Evolutionary conservation across 2,329 filamentous ascomycete genomes (phyloP).

Genomic region (Pestalotiopsis sp.): DNA sequence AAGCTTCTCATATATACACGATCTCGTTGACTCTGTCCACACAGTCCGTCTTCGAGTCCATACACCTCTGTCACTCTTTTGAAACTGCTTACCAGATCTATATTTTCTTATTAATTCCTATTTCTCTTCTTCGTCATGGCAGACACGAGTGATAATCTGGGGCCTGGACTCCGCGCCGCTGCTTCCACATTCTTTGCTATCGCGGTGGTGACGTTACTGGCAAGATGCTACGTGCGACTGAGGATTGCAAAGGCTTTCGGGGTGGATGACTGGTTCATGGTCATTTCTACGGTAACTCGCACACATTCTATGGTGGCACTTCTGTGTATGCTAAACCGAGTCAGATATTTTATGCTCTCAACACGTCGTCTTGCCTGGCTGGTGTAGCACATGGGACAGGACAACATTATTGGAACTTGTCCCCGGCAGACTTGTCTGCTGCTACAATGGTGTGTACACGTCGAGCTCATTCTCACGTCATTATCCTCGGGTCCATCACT

Average conservation of each 20-base stretch:
- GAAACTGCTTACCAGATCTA: neutral
- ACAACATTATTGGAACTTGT: neutral
- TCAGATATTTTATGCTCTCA: neutral
- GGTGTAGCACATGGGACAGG: constrained; percentile 7
- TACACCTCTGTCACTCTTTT: neutral
- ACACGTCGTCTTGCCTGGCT: neutral
- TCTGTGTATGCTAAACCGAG: neutral
- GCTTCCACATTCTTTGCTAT: neutral
- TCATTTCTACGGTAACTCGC: constrained; percentile 16
- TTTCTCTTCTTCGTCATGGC: neutral
- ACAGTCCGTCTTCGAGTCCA: neutral
- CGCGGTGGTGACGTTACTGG: neutral
- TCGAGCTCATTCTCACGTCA: too few species aligned
- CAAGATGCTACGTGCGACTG: neutral
- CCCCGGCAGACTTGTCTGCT: neutral
- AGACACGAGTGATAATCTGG: neutral
- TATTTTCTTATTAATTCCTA: neutral
- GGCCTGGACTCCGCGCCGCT: neutral
- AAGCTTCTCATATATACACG: neutral
- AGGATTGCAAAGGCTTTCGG: constrained; percentile 19
- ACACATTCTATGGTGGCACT: neutral
- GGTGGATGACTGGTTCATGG: constrained; percentile 19
- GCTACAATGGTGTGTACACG: neutral
- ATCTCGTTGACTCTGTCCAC: neutral
- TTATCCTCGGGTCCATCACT: too few species aligned